phyloP scores from a whole-genome alignment of 164 flowering plant species.

The Protea cynaroides region DNA sequence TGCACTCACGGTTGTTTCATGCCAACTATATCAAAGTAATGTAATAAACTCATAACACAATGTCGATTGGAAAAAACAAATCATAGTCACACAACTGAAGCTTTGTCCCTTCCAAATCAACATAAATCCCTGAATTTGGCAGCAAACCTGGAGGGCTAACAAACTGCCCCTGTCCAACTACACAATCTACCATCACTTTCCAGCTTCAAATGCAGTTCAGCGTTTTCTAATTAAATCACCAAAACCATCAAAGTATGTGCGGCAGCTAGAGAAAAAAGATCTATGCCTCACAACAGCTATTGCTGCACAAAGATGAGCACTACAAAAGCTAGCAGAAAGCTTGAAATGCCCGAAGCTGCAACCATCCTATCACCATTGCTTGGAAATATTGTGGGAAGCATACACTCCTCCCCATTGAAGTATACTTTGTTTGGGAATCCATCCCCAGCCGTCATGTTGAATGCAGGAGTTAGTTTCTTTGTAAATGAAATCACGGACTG shows the following conservation, averaged over 20 bases:
- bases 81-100: not conserved
- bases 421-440: conserved; percentile 70
- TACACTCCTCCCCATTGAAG: conserved; percentile 86
- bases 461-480: no score
- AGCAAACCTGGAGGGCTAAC: not conserved
- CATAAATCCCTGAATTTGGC: not conserved
- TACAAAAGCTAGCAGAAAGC: conserved; percentile 19
- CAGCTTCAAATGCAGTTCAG: no score
- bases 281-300: conserved; percentile 15
- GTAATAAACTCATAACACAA: no score
- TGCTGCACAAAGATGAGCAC: conserved; percentile 33
- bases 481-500: conserved; percentile 78
- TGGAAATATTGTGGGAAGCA: conserved; percentile 53
- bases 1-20: no score
- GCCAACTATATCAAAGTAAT: no score
- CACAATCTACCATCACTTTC: no score
- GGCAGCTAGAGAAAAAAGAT: conserved; percentile 6
- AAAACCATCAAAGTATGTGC: conserved; percentile 42
- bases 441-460: conserved; percentile 47
- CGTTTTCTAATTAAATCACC: conserved; percentile 10
- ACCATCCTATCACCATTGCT: conserved; percentile 14
- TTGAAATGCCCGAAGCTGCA: conserved; percentile 9
- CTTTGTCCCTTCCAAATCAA: not conserved
- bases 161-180: not conserved
- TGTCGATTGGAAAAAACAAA: not conserved